Evolutionary conservation across 2,329 filamentous ascomycete species (phyloP), one percentile per base, ranked within the genome.

Genomic region (Fusarium sp.): DNA sequence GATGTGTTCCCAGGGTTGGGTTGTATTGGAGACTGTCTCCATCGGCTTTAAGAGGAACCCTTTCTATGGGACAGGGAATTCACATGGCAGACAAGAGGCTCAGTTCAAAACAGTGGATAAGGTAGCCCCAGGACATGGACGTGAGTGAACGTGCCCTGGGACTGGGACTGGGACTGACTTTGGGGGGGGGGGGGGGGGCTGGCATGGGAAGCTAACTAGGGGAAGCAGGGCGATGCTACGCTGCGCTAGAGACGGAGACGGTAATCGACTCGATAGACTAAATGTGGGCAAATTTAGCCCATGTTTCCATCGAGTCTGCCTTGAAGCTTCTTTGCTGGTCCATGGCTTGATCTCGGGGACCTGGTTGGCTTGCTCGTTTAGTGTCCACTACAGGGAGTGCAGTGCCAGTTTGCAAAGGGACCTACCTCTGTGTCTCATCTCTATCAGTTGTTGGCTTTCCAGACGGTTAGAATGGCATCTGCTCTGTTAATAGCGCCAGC

Each of bases 221-320:
- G 62, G 53, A 57, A 73, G 57, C 60, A 66, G 61, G 65, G 52
- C 65, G 60, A 73, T 62, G 47, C 69, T 72, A 60, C 59, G 64
- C 56, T 68, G 30, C 44, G 46, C 64, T 63, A 43, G 23, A 64
- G 57, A 57, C 38, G 38, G 63, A 72, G 44, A 71, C 53, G 56
- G 63, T 50, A 68, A 67, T 71, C 62, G 49, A 67, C 40, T 69
- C 42, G 63, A 76, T 50, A 60, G 65, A 56, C 66, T 72, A 46
- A 73, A 72, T 64, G 44, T 65, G 75, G 75, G 71, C 61, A 71
- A 75, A 77, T 72, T 75, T 76, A 62, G 47, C 54, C 37, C 58
- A 35, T 19, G 58, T 52, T 52, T 30, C 23, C 35, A 37, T 74
- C 46, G 58, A 74, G 73, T 70, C 72, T 74, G 69, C 72, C 68